A percentile compares a stretch with the other conserved stretches of the same genome.
These are phyloP conservation scores for Penicillium brasilianum DNA, from an alignment of 2,329 filamentous ascomycete genomes.

Conservation along the genomic window DNA sequence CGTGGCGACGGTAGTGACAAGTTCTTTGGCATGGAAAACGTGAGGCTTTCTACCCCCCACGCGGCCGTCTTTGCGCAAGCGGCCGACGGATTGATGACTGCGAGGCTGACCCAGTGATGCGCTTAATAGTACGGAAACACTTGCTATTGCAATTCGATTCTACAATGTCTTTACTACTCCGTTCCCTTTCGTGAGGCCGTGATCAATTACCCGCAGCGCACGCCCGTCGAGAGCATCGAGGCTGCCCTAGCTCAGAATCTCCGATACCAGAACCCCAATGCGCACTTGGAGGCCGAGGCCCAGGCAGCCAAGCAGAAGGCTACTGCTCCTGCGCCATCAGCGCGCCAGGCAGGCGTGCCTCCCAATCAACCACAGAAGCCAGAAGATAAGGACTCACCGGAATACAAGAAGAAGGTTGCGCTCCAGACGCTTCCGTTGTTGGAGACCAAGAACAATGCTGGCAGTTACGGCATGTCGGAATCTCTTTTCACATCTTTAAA, in stretches of 20 bases:
- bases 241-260: conserved; percentile 51
- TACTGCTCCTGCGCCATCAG: conserved; percentile 35
- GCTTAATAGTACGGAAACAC: conserved; percentile 85
- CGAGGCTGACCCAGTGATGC: conserved; percentile 22
- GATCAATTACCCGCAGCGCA: conserved; percentile 81
- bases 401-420: conserved; percentile 97
- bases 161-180: conserved; percentile 96
- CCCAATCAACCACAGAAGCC: conserved; percentile 67
- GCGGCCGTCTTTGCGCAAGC: background rate
- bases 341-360: conserved; percentile 58
- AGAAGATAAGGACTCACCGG: conserved; percentile 93
- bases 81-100: background rate
- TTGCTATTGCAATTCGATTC: conserved; percentile 98
- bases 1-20: conserved; percentile 92
- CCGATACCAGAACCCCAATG: conserved; percentile 67
- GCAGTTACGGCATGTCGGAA: conserved; percentile 88
- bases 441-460: conserved; percentile 80
- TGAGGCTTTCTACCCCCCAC: conserved; percentile 57
- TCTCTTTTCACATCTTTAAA: conserved; percentile 93
- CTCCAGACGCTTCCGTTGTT: conserved; percentile 85
- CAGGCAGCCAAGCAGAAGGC: conserved; percentile 54
- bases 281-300: conserved; percentile 57
- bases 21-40: conserved; percentile 98
- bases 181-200: conserved; percentile 92
- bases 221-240: conserved; percentile 72